phyloP scores from a whole-genome alignment of 805 yeast genomes.

The Metschnikowia kofuensis region DNA sequence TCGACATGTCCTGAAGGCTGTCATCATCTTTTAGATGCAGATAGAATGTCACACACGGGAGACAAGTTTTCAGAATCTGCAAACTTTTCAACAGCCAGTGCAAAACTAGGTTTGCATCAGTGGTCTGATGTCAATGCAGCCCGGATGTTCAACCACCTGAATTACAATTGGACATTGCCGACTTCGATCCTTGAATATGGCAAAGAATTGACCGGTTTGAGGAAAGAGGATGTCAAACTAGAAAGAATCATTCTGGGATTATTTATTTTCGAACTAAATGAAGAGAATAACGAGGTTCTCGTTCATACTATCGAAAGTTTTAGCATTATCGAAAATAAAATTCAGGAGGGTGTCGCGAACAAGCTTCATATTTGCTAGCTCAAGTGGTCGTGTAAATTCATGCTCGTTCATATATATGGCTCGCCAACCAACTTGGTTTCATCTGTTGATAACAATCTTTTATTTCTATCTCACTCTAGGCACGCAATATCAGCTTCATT shows the following conservation, averaged over 20 bases:
- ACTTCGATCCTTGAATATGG: conserved; percentile 28
- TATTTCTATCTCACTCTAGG: no score
- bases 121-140: conserved; percentile 37
- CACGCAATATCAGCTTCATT: no score
- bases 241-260: conserved; percentile 52
- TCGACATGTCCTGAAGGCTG: conserved; percentile 54
- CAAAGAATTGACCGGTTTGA: conserved; percentile 33
- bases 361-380: conserved; percentile 16
- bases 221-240: conserved; percentile 21
- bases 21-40: conserved; percentile 32
- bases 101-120: conserved; percentile 38
- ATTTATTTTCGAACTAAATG: conserved; percentile 63
- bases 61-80: neutral
- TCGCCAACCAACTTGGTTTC: no score
- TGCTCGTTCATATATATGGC: no score
- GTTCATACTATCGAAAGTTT: conserved; percentile 70
- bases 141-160: conserved; percentile 14
- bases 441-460: no score
- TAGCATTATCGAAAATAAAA: conserved; percentile 48
- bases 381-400: no score
- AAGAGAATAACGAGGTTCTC: conserved; percentile 48
- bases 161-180: conserved; percentile 19
- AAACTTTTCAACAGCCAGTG: conserved; percentile 33
- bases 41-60: neutral
- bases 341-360: conserved; percentile 8